Conservation (phyloP, 2,329 filamentous ascomycete genomes). For the Trichothecium roseum region DNA sequence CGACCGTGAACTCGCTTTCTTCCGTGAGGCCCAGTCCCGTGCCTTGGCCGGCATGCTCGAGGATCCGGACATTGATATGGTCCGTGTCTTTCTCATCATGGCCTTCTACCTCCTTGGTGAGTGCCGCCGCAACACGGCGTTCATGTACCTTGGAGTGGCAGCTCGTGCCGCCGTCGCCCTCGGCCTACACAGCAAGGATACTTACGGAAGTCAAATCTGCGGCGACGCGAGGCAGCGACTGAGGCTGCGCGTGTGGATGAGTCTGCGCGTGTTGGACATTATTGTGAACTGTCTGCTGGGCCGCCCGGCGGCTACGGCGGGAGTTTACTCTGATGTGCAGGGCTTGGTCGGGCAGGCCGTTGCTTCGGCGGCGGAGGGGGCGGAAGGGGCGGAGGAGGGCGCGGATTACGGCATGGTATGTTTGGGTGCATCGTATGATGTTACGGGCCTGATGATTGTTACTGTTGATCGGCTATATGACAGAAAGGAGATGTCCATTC, state of each 20-base stretch:
- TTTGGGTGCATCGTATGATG: conserved; percentile 27
- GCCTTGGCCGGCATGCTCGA: conserved; percentile 41
- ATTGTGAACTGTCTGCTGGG: conserved; percentile 26
- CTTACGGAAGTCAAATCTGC: conserved; percentile 15
- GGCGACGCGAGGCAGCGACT: conserved; percentile 7
- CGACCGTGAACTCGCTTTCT: conserved; percentile 24
- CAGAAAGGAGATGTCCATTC: conserved; percentile 19
- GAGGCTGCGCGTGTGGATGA: conserved; percentile 25
- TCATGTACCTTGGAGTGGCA: conserved; percentile 53
- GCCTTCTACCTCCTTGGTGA: conserved; percentile 49
- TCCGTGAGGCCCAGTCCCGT: conserved; percentile 34
- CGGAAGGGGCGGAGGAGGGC: conserved; percentile 5
- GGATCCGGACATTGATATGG: conserved; percentile 41
- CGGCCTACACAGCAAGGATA: conserved; percentile 35
- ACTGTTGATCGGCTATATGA: conserved; percentile 31
- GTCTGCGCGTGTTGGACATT: conserved; percentile 26
- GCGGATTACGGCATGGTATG: conserved; percentile 14
- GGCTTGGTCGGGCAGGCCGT: conserved; percentile 12
- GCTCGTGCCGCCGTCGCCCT: conserved; percentile 45
- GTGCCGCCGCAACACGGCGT: conserved; percentile 48
- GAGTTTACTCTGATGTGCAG: conserved; percentile 16
- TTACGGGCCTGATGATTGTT: conserved; percentile 32
- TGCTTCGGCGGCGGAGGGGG: conserved; percentile 9
- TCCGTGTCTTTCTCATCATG: conserved; percentile 43
- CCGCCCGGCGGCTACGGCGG: conserved; percentile 23